Base-by-base conservation (phyloP, 331 rosid genomes). In the Cydonia oblonga region DNA sequence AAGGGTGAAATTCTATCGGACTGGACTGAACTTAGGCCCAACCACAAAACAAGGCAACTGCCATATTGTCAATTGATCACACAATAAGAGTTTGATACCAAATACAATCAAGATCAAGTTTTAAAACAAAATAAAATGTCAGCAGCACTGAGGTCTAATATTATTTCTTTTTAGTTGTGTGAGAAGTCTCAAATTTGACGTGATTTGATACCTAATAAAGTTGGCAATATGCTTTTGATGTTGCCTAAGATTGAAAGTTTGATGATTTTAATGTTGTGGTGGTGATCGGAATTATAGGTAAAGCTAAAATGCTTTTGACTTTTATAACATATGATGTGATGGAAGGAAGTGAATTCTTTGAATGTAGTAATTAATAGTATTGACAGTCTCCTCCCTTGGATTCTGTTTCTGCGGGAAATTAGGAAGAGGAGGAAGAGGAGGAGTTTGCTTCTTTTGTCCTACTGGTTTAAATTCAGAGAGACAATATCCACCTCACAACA, bases 401-500 rank as follows among this genome's bases (percentile, higher is more conserved):
- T 87, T 87, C 97, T 78, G 25, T 77, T 42, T 42, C 18, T 40
- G 15, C 11, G 15, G 46, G 46, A 40, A 40, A 40, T 40, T 40
- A 40, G 46, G 46, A 40, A 11, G 14, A 38, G 40, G 38, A 33
- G 40, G 40, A 33, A 7, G 44, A 42, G 49, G 49, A 70, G 28
- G 52, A 69, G 58, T 60, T 60, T 60, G 35, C 65, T 60, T 1
- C 65, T 26, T 30, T 18, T 29, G 44, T 30, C 33, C 25, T 29
- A 9, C 5, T 62, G 24, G 42, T 62, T 60, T 60, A 15, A 60
- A 15, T 60, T 26, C 65, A 62, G 44, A 30, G 67, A 9, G 66
- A 72, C 33, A 7, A 28, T 12, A 70, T 22, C 71, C 89, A 92
- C 97, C 97, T 86, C 85, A 76, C 82, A 83, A 82, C 86, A 90